Base-by-base conservation (phyloP, 202 grass and related monocot species). In the Elaeis oleifera region DNA sequence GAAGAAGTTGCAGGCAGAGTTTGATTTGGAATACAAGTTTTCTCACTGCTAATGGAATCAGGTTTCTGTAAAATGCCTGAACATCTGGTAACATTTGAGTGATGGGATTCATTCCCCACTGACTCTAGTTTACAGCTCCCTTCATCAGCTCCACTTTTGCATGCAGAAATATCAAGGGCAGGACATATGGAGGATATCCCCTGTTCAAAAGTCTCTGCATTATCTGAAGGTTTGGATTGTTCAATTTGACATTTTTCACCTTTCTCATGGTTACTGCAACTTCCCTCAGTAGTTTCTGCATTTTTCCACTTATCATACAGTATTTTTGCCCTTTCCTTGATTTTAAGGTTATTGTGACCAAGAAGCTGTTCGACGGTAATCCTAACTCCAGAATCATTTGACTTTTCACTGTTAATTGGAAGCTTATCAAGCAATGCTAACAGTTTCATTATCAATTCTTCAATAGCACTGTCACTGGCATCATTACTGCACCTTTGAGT, bases 401-500 rank as follows among this genome's bases (percentile, higher is more conserved):
- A 20, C 16, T 79, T 74, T 48, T 60, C 54, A 51, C 22, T 48
- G 21, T 72, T 27, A 55, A 79, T 67, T 5, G 83, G 74, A 69
- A 86, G 83, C 24, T 36, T 55, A 17, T 86, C 80, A 60, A 86
- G 58, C 23, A 62, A 74, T 68, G 79, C 59, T 60, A 90, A 56
- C 61, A 86, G 19, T 15, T 52, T 67, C 69, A 39, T 32, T 21
- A 83, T 78, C 20, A 86, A 56, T 75, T 75, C 77, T 59, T 90
- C 67, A 2, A 63, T 72, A 67, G 64, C 14, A 51, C 3, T 60
- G 28, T 32, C 59, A 55, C 7, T 62, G 39, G 52, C 21, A 54
- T 76, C 83, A 56, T 27, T 51, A 18, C 36, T 48, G 23, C 70
- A 69, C 18, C 73, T 86, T 69, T 86, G 77, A 72, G 74, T 73